Base-by-base conservation (phyloP, 2,329 filamentous ascomycete genomes). In the Colletotrichum ledebouriae region DNA sequence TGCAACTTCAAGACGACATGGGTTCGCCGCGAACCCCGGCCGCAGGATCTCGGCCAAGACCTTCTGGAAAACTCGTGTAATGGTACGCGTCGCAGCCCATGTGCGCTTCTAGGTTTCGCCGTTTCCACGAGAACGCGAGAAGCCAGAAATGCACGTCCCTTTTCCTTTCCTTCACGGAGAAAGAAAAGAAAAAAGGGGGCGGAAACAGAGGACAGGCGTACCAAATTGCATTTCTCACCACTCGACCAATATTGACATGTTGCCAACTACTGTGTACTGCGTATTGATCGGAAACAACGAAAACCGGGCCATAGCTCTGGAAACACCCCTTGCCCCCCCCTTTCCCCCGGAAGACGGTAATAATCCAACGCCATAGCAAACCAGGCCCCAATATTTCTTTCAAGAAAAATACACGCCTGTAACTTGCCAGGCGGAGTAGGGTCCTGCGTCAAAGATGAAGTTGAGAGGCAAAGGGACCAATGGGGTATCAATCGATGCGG, bases 11-110 rank as follows among this genome's bases (percentile, higher is more conserved):
- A 66, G 46, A 50, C 55, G 65, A 55, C 41, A 39, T 49, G 65
- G 55, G 53, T 34, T 46, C 12, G 17, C 52, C 47, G 37, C 47
- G 34, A 25, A 34, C 34, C 42, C 29, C 34, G 55, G 42, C 47
- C 62, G 12, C 50, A 20, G 20, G 57, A 44, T n/a, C 22, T 34
- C 55, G 29, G 66, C 56, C 56, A 55, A 66, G 62, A 56, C 25
- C 47, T 60, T 60, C 61, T 59, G 37, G 55, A 69, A 69, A 53
- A 66, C 17, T 56, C 63, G 41, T 52, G 47, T 65, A 46, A 25
- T 25, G 25, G 49, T 34, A 39, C 22, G 49, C 53, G 55, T 53
- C 61, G 37, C 47, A 17, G 17, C 17, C 17, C 17, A 17, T 17
- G 17, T 17, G 17, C 17, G 17, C 17, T 17, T 17, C 17, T 17